phyloP scores from a whole-genome alignment of 805 yeast species.

The Metschnikowia dekortorum region DNA sequence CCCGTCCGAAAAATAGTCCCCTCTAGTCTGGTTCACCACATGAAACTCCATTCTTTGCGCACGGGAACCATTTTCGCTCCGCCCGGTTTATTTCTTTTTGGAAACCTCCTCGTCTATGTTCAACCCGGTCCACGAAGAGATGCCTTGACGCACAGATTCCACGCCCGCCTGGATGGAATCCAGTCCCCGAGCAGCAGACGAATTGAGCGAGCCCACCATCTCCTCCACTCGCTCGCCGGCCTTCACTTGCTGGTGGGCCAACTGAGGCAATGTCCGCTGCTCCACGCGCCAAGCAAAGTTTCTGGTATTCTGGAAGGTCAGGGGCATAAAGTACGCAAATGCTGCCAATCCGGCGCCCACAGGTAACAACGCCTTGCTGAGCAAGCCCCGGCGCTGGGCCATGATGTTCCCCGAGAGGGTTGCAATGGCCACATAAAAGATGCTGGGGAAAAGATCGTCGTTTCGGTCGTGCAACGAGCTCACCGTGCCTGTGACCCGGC shows the following conservation, averaged over 20 bases:
- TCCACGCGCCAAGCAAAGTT: constrained; percentile 59
- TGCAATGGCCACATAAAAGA: constrained; percentile 64
- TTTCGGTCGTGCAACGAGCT: constrained; percentile 57
- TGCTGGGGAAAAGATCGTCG: constrained; percentile 71
- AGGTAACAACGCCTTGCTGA: constrained; percentile 56
- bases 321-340: constrained; percentile 67
- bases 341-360: constrained; percentile 56
- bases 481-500: constrained; percentile 57
- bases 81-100: not conserved
- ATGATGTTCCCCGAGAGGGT: constrained; percentile 67
- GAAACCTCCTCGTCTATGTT: constrained; percentile 58
- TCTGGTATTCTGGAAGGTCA: constrained; percentile 60
- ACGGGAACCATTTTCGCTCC: too few relatives aligned
- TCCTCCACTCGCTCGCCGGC: constrained; percentile 31
- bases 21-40: not conserved
- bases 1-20: too few relatives aligned
- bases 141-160: constrained; percentile 35
- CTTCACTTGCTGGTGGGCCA: constrained; percentile 59
- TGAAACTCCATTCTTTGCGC: too few relatives aligned
- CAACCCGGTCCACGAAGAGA: constrained; percentile 63
- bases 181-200: constrained; percentile 37
- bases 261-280: constrained; percentile 52
- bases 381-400: constrained; percentile 60
- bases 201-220: constrained; percentile 43
- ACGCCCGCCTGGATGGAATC: constrained; percentile 33